Evolutionary conservation across 2,329 filamentous ascomycete genomes (phyloP).

Genomic region (Pseudocercospora ulei): DNA sequence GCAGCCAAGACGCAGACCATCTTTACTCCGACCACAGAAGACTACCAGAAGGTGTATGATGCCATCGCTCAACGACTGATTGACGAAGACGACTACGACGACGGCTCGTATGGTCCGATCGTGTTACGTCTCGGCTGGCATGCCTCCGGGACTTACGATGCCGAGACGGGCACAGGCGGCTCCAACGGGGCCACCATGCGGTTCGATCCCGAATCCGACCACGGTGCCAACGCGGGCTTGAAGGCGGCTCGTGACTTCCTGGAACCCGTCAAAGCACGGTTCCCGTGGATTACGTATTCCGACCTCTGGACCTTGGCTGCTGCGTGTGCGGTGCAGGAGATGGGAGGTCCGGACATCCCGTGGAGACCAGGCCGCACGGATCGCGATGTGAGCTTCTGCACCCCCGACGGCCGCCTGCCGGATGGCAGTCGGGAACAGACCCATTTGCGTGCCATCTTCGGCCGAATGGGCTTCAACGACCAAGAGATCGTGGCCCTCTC

Average conservation of each 20-base stretch:
- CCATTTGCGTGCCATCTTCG: slow-evolving; percentile 86
- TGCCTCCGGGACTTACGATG: slow-evolving; percentile 83
- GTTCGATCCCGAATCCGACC: slow-evolving; percentile 76
- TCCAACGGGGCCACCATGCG: slow-evolving; percentile 97
- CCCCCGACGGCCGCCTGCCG: slow-evolving; percentile 82
- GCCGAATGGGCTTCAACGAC: slow-evolving; percentile 96
- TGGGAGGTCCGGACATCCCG: slow-evolving; percentile 78
- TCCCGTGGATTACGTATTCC: slow-evolving; percentile 93
- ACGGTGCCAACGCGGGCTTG: slow-evolving; percentile 89
- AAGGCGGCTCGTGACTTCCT: slow-evolving; percentile 82
- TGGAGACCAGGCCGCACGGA: slow-evolving; percentile 81
- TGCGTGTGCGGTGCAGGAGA: slow-evolving; percentile 82
- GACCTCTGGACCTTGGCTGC: slow-evolving; percentile 93
- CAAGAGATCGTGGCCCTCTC: slow-evolving; percentile 86
- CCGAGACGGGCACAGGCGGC: slow-evolving; percentile 76
- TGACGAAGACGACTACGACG: slow-evolving; percentile 90
- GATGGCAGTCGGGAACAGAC: slow-evolving; percentile 67
- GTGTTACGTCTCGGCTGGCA: slow-evolving; percentile 90
- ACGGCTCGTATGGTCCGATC: slow-evolving; percentile 90
- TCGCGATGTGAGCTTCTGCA: slow-evolving; percentile 71
- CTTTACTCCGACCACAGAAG: slow-evolving; percentile 66
- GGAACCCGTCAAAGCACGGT: slow-evolving; percentile 77
- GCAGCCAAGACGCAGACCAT: slow-evolving; percentile 36
- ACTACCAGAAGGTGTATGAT: slow-evolving; percentile 95
- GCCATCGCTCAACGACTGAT: slow-evolving; percentile 68